Evolutionary conservation across 768 basidiomycete species (phyloP), one percentile per base, ranked within the genome.

Genomic region (Rubroboletus satanas): DNA sequence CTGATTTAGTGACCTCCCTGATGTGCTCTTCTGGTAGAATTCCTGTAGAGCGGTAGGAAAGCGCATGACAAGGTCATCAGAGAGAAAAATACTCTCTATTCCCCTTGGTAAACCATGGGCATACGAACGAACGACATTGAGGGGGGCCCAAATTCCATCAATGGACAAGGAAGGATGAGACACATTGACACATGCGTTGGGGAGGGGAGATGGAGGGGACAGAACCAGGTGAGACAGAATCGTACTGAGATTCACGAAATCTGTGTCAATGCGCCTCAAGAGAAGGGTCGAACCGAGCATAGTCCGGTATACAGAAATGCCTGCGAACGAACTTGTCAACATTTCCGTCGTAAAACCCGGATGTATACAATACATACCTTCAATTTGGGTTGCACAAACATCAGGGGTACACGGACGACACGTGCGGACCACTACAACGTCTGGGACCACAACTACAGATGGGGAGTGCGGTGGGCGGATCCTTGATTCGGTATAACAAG

Each of bases 241-340:
- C 31, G 62, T 61, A 41, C 84, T 79, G 44, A 89, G 75, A 66
- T 90, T 87, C 62, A 90, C 87, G 60, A 86, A 90, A 63, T 88
- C 86, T 33, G 87, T 87, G 71, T 90, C 88, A 51, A 89, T 83
- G 59, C 88, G 83, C 61, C 88, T 83, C 58, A 89, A 71, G 45
- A 90, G 74, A 32, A 78, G 72, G 48, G 75, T 74, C 8, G 77
- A 68, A 38, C 80, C 83, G 10, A 89, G 76, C 49, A 72, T 75
- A 69, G 83, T 86, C 65, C 86, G 85, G 69, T 88, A 90, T 47
- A 90, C 87, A 37, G 85, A 80, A 52, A 90, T 84, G 60, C 83
- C 88, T 90, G 63, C 7, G 17, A 55, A 47, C 9, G 42, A n/a
- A 52, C 23, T 32, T 14, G 31, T 66, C 49, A 67, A 50, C 42